Conservation (phyloP, 179 eudicot species). For the Vitellaria paradoxa region DNA sequence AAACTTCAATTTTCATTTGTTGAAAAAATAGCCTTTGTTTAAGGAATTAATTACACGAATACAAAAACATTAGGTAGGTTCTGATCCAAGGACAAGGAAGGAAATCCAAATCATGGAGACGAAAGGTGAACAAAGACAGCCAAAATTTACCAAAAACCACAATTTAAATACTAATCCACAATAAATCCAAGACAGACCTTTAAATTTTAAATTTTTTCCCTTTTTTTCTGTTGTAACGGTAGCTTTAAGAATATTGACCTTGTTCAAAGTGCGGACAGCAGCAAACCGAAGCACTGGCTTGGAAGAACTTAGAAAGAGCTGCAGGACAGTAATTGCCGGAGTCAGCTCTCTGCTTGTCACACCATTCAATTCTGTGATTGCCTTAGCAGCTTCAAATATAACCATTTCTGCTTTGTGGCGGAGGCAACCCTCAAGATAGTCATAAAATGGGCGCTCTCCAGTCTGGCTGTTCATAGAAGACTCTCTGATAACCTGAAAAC, state of each 20-base stretch:
- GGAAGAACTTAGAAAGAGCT: slow-evolving; percentile 88
- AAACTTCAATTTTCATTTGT: background rate
- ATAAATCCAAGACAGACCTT: background rate
- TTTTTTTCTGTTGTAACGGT: background rate
- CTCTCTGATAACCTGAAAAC: slow-evolving; percentile 80
- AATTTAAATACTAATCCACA: background rate
- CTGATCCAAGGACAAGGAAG: background rate
- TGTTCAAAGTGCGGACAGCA: slow-evolving; percentile 94
- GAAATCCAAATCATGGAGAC: background rate
- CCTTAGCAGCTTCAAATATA: slow-evolving; percentile 90
- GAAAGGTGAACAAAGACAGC: background rate
- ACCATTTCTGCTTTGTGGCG: slow-evolving; percentile 99
- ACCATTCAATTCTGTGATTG: slow-evolving; percentile 84
- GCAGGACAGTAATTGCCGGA: slow-evolving; percentile 91
- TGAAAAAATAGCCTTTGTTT: background rate
- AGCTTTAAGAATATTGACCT: slow-evolving; percentile 39
- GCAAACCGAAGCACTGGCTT: slow-evolving; percentile 97
- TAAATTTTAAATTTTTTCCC: no score
- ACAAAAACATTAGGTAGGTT: background rate
- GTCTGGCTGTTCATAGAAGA: slow-evolving; percentile 62
- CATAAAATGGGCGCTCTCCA: slow-evolving; percentile 93
- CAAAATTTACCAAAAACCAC: background rate
- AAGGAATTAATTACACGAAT: background rate
- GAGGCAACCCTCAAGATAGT: slow-evolving; percentile 88
- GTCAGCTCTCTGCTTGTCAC: slow-evolving; percentile 88